Evolutionary conservation across 1,139 yeast genomes (phyloP).

Genomic region (Taiozyma onychis): DNA sequence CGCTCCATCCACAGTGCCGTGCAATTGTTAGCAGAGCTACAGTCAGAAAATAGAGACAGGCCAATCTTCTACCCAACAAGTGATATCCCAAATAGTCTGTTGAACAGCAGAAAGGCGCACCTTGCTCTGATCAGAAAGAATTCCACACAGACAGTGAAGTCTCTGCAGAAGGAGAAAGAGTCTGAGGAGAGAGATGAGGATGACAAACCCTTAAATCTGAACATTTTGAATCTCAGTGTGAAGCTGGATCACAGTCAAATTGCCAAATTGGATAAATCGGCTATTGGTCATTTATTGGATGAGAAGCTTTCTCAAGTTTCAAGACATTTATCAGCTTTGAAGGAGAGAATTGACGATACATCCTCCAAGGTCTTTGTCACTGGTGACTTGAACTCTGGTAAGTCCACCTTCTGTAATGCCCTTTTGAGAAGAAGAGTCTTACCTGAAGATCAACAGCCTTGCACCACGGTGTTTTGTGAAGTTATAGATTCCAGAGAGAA

Average conservation of each 20-base stretch:
- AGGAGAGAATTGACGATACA: conserved; percentile 84
- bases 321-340: conserved; percentile 66
- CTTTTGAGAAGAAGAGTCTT: conserved; percentile 68
- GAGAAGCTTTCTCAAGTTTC: conserved; percentile 54
- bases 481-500: conserved; percentile 82
- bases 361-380: conserved; percentile 93
- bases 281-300: conserved; percentile 61
- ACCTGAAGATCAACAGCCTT: conserved; percentile 98
- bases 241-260: conserved; percentile 48
- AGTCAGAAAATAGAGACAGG: conserved; percentile 48
- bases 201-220: conserved; percentile 38
- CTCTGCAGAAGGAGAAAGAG: conserved; percentile 20
- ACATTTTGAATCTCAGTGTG: conserved; percentile 58
- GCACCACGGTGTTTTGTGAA: conserved; percentile 95
- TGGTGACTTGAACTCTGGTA: conserved; percentile 96
- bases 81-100: conserved; percentile 31
- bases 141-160: conserved; percentile 22
- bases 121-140: conserved; percentile 46
- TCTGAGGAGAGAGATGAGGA: conserved; percentile 19
- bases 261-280: conserved; percentile 52
- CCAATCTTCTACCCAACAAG: conserved; percentile 65
- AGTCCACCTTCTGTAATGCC: conserved; percentile 93
- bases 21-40: conserved; percentile 48
- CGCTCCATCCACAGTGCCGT: conserved; percentile 54
- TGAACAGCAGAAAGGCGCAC: conserved; percentile 37